Percentiles rank a stretch among this genome's conserved stretches.
These are phyloP conservation scores for Epichloe elymi DNA, from an alignment of 2,329 filamentous ascomycete species.

Conservation along the genomic window DNA sequence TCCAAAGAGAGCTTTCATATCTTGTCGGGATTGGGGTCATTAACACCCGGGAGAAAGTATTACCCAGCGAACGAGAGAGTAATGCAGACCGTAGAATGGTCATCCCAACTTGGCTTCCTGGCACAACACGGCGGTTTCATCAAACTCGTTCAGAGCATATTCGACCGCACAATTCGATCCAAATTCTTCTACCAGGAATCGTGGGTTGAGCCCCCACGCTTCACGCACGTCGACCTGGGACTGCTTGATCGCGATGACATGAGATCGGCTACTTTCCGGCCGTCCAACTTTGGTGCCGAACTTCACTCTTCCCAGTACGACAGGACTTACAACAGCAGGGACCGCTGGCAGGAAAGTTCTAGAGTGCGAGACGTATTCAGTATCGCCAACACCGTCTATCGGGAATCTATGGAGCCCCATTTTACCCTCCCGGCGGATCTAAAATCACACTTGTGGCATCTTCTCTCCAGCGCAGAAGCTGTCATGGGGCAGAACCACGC, in stretches of 20 bases:
- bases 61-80: conserved; percentile 26
- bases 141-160: neutral
- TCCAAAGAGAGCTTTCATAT: conserved; percentile 1
- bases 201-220: neutral
- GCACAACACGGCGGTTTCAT: conserved; percentile 33
- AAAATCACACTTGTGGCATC: neutral
- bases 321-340: conserved; percentile 6
- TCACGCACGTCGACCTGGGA: neutral
- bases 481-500: neutral
- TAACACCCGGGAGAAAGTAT: conserved; percentile 15
- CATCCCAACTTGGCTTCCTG: conserved; percentile 20
- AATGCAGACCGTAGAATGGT: conserved; percentile 38
- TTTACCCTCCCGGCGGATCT: neutral
- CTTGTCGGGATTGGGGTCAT: neutral
- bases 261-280: conserved; percentile 3
- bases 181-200: conserved; percentile 2
- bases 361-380: neutral
- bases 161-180: neutral
- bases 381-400: neutral
- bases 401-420: neutral
- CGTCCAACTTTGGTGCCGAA: conserved; percentile 12
- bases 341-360: neutral
- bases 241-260: conserved; percentile 9
- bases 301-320: conserved; percentile 6
- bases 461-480: neutral